Evolutionary conservation across 2,329 filamentous ascomycete genomes (phyloP).

Genomic region (Cladosporium sp.): DNA sequence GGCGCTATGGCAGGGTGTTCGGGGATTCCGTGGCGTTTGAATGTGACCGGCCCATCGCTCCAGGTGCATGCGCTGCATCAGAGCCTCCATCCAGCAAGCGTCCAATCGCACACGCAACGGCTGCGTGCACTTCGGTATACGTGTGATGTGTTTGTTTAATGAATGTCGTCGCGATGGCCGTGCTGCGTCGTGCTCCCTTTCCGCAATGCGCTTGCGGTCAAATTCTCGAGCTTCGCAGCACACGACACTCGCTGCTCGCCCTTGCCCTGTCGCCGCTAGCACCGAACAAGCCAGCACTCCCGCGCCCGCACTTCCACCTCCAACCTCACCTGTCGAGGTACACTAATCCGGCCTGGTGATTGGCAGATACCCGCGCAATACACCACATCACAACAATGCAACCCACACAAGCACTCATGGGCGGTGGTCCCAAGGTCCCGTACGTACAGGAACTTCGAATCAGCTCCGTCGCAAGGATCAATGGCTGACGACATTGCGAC

Average conservation of each 20-base stretch:
- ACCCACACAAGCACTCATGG: conserved; percentile 40
- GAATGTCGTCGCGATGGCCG: conserved; percentile 6
- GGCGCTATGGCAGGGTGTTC: conserved; percentile 25
- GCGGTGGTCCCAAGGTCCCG: conserved; percentile 76
- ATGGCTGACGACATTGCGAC: conserved; percentile 17
- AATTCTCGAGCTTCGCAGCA: conserved; percentile 9
- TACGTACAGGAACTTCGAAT: conserved; percentile 38
- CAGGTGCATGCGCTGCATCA: conserved; percentile 48
- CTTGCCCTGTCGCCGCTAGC: neutral
- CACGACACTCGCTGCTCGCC: conserved; percentile 1
- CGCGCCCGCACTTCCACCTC: conserved; percentile 4
- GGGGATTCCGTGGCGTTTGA: conserved; percentile 49
- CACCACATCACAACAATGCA: conserved; percentile 24
- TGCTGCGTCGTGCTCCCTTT: conserved; percentile 5
- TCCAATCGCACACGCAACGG: conserved; percentile 5
- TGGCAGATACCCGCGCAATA: conserved; percentile 7
- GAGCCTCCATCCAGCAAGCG: conserved; percentile 13
- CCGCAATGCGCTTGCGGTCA: conserved; percentile 8
- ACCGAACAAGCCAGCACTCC: conserved; percentile 3
- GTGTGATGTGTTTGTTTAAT: neutral
- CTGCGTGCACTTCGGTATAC: neutral
- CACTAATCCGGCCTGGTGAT: conserved; percentile 12
- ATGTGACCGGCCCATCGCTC: conserved; percentile 58
- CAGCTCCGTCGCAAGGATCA: neutral
- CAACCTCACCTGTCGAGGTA: conserved; percentile 17